phyloP scores from a whole-genome alignment of 2,329 filamentous ascomycete genomes.

The Orbilia oligospora region DNA sequence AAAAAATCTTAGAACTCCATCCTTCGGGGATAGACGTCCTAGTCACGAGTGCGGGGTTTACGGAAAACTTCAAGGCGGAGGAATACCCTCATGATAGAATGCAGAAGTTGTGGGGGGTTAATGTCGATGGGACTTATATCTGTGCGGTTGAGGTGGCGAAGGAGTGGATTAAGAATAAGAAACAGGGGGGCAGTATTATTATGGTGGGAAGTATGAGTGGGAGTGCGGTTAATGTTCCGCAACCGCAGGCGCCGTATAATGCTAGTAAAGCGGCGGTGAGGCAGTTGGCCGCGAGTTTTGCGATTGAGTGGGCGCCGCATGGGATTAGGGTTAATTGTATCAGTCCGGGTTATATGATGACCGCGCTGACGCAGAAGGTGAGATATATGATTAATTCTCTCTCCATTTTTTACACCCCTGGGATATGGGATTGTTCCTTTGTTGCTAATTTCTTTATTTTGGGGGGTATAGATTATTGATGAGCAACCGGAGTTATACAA shows the following conservation, averaged over 20 bases:
- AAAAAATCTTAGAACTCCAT: slow-evolving; percentile 68
- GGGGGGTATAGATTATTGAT: slow-evolving; percentile 77
- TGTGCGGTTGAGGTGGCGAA: slow-evolving; percentile 87
- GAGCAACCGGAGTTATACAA: slow-evolving; percentile 91
- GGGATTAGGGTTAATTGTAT: slow-evolving; percentile 96
- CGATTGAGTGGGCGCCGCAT: slow-evolving; percentile 91
- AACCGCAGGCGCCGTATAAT: slow-evolving; percentile 77
- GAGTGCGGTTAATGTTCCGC: slow-evolving; percentile 92
- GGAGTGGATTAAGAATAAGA: slow-evolving; percentile 83
- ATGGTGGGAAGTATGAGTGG: slow-evolving; percentile 97
- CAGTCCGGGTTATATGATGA: slow-evolving; percentile 96
- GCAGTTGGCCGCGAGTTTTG: slow-evolving; percentile 87
- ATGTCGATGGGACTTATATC: slow-evolving; percentile 92
- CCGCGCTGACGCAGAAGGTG: slow-evolving; percentile 74
- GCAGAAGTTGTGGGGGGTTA: slow-evolving; percentile 93
- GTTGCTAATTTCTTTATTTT: neutral
- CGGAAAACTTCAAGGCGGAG: slow-evolving; percentile 89
- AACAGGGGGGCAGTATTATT: slow-evolving; percentile 85
- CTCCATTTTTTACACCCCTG: no score
- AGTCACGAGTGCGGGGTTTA: slow-evolving; percentile 96
- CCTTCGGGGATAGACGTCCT: slow-evolving; percentile 83
- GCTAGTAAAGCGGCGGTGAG: slow-evolving; percentile 91
- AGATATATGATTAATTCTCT: no score
- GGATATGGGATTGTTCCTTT: neutral
- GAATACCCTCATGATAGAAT: slow-evolving; percentile 90